Percentiles rank a stretch among this genome's conserved stretches.
These are phyloP conservation scores for Ulvella scutata DNA, from an alignment of 139 green algal species.

Conservation along the genomic window DNA sequence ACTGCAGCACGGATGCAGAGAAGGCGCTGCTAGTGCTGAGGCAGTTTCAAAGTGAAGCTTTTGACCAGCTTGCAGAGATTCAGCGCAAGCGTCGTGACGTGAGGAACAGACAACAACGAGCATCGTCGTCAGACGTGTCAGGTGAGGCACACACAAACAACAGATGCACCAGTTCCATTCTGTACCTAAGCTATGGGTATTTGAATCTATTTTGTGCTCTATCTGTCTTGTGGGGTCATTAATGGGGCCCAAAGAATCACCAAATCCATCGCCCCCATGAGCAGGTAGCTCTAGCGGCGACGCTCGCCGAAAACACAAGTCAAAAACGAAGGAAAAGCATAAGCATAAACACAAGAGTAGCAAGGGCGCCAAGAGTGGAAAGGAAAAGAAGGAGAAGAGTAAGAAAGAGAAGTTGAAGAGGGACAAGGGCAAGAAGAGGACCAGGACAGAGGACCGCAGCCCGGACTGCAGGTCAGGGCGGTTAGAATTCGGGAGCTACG, in stretches of 20 bases:
- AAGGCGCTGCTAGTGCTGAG: neutral
- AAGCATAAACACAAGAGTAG: slow-evolving; percentile 3
- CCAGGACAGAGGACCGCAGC: neutral
- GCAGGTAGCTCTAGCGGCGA: too few species aligned
- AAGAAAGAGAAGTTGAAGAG: slow-evolving; percentile 8
- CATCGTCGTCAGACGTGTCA: too few species aligned
- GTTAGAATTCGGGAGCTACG: slow-evolving; percentile 61
- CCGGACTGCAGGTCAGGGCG: neutral
- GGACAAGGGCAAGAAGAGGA: slow-evolving; percentile 14
- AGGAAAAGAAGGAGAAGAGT: slow-evolving; percentile 5
- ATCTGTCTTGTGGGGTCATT: too few species aligned
- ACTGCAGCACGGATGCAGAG: neutral
- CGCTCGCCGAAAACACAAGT: neutral
- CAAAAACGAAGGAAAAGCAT: neutral
- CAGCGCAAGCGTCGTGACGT: neutral
- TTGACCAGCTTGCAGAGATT: neutral
- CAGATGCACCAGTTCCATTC: too few species aligned
- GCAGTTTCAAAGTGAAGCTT: neutral
- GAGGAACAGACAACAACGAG: too few species aligned
- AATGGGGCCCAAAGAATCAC: too few species aligned
- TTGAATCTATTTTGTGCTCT: too few species aligned
- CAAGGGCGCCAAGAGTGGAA: neutral
- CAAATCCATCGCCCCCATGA: too few species aligned
- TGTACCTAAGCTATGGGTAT: too few species aligned
- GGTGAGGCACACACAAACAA: too few species aligned